phyloP scores from a whole-genome alignment of 2,329 filamentous ascomycete species.

The Cladophialophora chaetospira region DNA sequence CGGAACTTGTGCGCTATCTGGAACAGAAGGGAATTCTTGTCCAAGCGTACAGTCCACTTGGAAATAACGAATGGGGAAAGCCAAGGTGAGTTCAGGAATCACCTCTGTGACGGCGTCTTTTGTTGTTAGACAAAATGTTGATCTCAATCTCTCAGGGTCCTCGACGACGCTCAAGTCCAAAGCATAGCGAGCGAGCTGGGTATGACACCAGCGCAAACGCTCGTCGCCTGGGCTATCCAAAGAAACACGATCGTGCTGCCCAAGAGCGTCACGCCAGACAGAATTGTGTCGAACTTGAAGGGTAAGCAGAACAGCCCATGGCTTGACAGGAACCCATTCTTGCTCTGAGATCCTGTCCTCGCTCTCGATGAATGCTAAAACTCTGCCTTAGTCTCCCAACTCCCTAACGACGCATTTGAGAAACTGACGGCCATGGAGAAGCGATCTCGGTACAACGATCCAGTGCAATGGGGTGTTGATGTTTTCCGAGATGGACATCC shows the following conservation, averaged over 20 bases:
- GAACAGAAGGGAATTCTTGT: not conserved
- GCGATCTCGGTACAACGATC: not conserved
- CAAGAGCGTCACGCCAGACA: slow-evolving; percentile 55
- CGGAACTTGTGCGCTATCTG: not conserved
- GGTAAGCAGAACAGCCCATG: no score
- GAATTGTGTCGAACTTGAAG: slow-evolving; percentile 55
- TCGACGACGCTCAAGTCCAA: not conserved
- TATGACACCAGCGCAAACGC: not conserved
- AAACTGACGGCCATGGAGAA: not conserved
- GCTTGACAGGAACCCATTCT: no score
- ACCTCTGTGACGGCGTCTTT: not conserved
- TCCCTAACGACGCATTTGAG: not conserved
- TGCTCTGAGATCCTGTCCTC: no score
- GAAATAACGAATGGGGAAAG: not conserved
- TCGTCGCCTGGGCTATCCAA: slow-evolving; percentile 51
- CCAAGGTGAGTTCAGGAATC: not conserved
- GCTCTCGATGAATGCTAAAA: not conserved
- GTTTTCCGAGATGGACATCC: not conserved
- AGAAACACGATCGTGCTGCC: slow-evolving; percentile 56
- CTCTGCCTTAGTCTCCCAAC: not conserved
- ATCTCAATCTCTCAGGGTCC: not conserved
- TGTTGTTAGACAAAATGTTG: not conserved
- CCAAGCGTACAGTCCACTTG: not conserved
- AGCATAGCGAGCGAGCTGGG: not conserved
- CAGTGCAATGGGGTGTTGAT: not conserved